A percentile compares a stretch with the other conserved stretches of the same genome.
phyloP scores from a whole-genome alignment of 805 yeast genomes.

The Lipomyces starkeyi region DNA sequence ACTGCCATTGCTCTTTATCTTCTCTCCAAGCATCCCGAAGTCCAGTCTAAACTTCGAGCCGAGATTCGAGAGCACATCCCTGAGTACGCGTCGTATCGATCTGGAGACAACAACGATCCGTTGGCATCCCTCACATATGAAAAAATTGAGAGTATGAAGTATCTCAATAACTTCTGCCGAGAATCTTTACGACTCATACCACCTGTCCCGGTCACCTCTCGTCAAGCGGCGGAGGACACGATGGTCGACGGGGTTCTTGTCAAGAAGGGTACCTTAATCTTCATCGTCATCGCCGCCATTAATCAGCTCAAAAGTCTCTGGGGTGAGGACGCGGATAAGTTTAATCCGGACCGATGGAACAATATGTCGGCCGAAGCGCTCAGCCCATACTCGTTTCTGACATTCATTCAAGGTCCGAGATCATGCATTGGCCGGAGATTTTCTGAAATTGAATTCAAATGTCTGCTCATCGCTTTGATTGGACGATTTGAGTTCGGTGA shows the following conservation, averaged over 20 bases:
- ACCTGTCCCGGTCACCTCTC: constrained; percentile 26
- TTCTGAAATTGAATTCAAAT: constrained; percentile 31
- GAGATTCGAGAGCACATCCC: constrained; percentile 28
- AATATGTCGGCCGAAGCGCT: constrained; percentile 18
- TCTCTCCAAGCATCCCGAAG: constrained; percentile 22
- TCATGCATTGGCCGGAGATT: constrained; percentile 32
- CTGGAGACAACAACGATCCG: constrained; percentile 8
- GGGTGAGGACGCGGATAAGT: constrained; percentile 18
- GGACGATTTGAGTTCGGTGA: constrained; percentile 26
- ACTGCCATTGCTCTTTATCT: constrained; percentile 21
- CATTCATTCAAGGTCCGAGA: constrained; percentile 33
- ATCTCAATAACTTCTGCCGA: constrained; percentile 28
- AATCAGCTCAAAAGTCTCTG: constrained; percentile 5
- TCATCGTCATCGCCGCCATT: constrained; percentile 14
- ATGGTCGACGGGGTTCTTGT: constrained; percentile 21
- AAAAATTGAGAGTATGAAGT: constrained; percentile 21
- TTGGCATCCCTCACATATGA: constrained; percentile 18
- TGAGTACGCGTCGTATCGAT: background rate
- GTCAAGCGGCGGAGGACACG: constrained; percentile 20
- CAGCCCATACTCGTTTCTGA: constrained; percentile 16
- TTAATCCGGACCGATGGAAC: constrained; percentile 34
- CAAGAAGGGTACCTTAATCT: constrained; percentile 16
- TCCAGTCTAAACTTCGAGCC: constrained; percentile 23
- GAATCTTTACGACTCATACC: constrained; percentile 28
- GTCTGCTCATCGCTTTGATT: constrained; percentile 25